A percentile compares a stretch with the other conserved stretches of the same genome.
phyloP scores from a whole-genome alignment of 2,329 filamentous ascomycete genomes.

The Pseudogymnoascus sp. region DNA sequence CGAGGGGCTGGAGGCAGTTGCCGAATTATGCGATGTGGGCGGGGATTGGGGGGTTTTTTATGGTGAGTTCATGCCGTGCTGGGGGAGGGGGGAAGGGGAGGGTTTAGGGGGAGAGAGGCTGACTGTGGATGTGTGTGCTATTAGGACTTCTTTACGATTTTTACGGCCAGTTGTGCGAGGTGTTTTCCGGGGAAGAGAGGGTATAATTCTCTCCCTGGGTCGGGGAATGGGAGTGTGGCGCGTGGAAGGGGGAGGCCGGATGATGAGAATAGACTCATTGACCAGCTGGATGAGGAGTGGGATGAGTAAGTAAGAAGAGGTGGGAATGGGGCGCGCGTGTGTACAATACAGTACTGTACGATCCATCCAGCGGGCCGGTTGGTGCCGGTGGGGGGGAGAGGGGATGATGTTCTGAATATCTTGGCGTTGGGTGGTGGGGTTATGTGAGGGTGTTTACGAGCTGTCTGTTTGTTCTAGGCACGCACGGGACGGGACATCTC shows the following conservation, averaged over 20 bases:
- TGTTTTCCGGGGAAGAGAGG: neutral
- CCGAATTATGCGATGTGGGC: constrained; percentile 94
- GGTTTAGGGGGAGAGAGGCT: constrained; percentile 29
- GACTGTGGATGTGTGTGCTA: constrained; percentile 3
- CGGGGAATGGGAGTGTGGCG: constrained; percentile 38
- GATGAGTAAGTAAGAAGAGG: constrained; percentile 53
- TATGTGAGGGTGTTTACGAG: neutral
- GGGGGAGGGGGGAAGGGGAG: constrained; percentile 21
- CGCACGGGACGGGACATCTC: neutral
- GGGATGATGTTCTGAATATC: neutral
- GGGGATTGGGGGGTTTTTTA: constrained; percentile 75
- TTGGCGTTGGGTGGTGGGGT: neutral
- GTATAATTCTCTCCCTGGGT: neutral
- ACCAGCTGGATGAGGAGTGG: constrained; percentile 96
- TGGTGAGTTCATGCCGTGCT: constrained; percentile 47
- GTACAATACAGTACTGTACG: neutral
- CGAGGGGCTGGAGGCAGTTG: constrained; percentile 88
- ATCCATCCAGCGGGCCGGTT: neutral
- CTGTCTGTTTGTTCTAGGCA: neutral
- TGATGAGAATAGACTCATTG: constrained; percentile 88
- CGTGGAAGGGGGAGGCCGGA: constrained; percentile 40
- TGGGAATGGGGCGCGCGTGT: neutral
- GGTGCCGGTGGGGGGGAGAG: neutral
- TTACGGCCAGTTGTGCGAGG: neutral
- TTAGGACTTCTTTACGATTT: neutral